phyloP scores from a whole-genome alignment of 129 eudicot species.

The Tagetes erecta region DNA sequence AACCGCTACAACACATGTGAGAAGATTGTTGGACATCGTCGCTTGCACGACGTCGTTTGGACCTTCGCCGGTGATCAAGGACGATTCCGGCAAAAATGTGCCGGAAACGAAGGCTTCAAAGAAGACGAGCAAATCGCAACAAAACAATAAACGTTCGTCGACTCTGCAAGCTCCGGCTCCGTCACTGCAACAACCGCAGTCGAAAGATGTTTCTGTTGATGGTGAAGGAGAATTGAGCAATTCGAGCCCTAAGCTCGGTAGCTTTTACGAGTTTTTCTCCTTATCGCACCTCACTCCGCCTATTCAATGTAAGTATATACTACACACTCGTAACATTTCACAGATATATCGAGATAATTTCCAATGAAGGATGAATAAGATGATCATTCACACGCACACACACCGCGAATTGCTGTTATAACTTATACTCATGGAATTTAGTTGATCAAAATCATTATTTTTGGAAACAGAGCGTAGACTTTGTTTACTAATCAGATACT shows the following conservation, averaged over 20 bases:
- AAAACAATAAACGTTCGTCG: conserved; percentile 38
- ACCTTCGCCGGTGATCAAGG: conserved; percentile 79
- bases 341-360: neutral
- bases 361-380: conserved; percentile 10
- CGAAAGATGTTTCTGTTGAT: conserved; percentile 62
- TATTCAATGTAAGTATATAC: conserved; percentile 60
- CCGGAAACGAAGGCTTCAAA: conserved; percentile 59
- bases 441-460: neutral
- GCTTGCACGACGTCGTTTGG: conserved; percentile 97
- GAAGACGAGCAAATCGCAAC: conserved; percentile 55
- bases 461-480: neutral
- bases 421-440: too few species aligned
- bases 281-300: conserved; percentile 97
- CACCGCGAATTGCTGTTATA: neutral
- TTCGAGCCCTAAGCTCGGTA: conserved; percentile 77
- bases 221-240: conserved; percentile 87
- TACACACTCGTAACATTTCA: neutral
- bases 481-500: neutral
- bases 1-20: conserved; percentile 86
- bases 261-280: conserved; percentile 96
- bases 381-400: neutral
- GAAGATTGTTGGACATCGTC: conserved; percentile 84
- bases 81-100: conserved; percentile 44
- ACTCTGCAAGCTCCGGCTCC: conserved; percentile 40
- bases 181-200: conserved; percentile 32